Percentiles rank a stretch among this genome's conserved stretches.
Evolutionary conservation across 2,329 filamentous ascomycete genomes (phyloP).

Genomic region (Fusarium sp.): DNA sequence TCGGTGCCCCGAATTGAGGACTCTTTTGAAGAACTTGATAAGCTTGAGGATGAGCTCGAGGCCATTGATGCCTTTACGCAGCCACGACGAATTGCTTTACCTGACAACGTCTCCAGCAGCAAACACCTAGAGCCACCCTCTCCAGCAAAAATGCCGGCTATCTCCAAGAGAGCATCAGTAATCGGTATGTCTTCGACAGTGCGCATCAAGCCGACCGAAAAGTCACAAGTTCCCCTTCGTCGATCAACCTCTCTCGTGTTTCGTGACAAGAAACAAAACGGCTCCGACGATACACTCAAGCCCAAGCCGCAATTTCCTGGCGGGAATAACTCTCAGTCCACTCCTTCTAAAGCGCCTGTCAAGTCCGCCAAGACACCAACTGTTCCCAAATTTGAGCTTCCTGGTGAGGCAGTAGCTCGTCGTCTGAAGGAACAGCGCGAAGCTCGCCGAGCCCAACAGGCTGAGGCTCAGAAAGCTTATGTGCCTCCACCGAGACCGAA

Average conservation of each 20-base stretch:
- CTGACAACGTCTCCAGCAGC: constrained; percentile 30
- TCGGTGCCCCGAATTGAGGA: constrained; percentile 68
- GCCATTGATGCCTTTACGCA: constrained; percentile 57
- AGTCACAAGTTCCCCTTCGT: constrained; percentile 54
- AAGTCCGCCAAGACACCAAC: constrained; percentile 68
- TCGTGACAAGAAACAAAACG: constrained; percentile 45
- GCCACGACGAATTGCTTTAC: constrained; percentile 49
- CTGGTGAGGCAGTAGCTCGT: constrained; percentile 69
- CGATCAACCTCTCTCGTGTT: constrained; percentile 56
- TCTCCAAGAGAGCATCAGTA: constrained; percentile 46
- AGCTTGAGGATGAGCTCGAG: constrained; percentile 70
- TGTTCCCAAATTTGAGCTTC: constrained; percentile 68
- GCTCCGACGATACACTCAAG: constrained; percentile 24
- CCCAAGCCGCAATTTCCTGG: constrained; percentile 29
- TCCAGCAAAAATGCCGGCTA: constrained; percentile 16
- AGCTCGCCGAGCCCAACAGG: constrained; percentile 58
- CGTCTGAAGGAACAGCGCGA: constrained; percentile 69
- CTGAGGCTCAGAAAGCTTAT: constrained; percentile 49
- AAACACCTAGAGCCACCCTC: constrained; percentile 36
- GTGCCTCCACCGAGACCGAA: constrained; percentile 59
- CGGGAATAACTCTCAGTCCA: constrained; percentile 30
- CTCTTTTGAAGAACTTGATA: constrained; percentile 71
- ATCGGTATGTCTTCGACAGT: constrained; percentile 54
- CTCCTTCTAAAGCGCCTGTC: constrained; percentile 55
- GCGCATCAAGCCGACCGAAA: constrained; percentile 54